Base-by-base conservation (phyloP, 129 eudicot species). In the Lactuca saligna region DNA sequence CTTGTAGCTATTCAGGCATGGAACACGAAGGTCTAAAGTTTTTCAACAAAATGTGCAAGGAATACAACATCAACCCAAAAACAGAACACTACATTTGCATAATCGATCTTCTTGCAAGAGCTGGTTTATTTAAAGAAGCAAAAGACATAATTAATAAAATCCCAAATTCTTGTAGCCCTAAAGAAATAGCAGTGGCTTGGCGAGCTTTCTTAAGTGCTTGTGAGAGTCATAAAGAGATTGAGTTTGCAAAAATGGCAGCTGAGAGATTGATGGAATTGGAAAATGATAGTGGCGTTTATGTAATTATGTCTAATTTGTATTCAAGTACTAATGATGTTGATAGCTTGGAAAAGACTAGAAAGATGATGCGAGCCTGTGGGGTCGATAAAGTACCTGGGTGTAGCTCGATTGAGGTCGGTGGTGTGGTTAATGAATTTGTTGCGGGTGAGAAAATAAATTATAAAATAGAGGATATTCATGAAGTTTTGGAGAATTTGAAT, bases 1-100 rank as follows among this genome's bases (percentile, higher is more conserved):
- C 96, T 72, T 85, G 91, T 79, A 81, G 82, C 38, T 60, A 88
- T 78, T 78, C 89, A 17, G 83, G 88, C 33, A 80, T 85, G 96
- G 83, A 73, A 56, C 48, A 63, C 3, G 85, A 88, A 81, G 96
- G 91, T 29, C 64, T 82, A 53, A 73, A 46, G 61, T 48, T 88
- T 63, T 74, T 88, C 41, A 20, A 85, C 17, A 59, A 17, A 25
- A 88, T 88, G 91, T 37, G 58, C 51, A 58, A 72, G 5, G 70
- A 65, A 54, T 79, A 83, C 75, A 73, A 57, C 4, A 73, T 88
- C 42, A 76, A 61, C 75, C 91, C 91, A 8, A 73, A 83, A 76
- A 61, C 70, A 34, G 87, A 83, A 75, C 91, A 88, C 42, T 82
- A 79, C 61, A 81, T 77, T 0, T 84, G 90, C 41, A 71, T 87